Evolutionary conservation across 2,329 filamentous ascomycete genomes (phyloP).

Genomic region (Colletotrichum chrysophilum): DNA sequence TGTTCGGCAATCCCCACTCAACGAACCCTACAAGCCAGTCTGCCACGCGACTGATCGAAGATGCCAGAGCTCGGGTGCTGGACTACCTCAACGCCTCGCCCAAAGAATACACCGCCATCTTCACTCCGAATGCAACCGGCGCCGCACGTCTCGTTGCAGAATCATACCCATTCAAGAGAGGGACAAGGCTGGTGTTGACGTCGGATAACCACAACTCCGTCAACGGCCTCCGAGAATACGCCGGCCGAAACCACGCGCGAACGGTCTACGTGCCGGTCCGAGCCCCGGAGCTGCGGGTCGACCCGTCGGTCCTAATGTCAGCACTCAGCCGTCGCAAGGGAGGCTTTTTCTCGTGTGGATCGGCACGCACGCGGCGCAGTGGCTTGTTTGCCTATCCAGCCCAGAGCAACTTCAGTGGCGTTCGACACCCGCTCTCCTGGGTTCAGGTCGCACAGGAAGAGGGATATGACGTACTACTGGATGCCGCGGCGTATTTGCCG

Average conservation of each 20-base stretch:
- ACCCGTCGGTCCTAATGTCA: constrained; percentile 26
- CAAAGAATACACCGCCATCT: constrained; percentile 44
- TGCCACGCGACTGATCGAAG: constrained; percentile 36
- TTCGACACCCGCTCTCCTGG: constrained; percentile 44
- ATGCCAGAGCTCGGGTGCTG: constrained; percentile 35
- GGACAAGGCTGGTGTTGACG: constrained; percentile 36
- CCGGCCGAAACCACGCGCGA: constrained; percentile 26
- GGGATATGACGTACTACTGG: constrained; percentile 45
- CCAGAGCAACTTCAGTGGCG: constrained; percentile 50
- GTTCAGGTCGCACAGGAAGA: constrained; percentile 35
- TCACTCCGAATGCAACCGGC: constrained; percentile 44
- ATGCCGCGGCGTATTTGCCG: constrained; percentile 44
- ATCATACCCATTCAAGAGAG: constrained; percentile 37
- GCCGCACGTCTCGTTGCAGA: constrained; percentile 44
- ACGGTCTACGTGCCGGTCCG: constrained; percentile 35
- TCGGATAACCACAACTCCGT: constrained; percentile 48
- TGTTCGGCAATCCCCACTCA: constrained; percentile 47
- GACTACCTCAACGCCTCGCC: constrained; percentile 37
- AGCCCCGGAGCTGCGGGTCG: constrained; percentile 32
- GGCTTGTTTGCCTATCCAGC: constrained; percentile 51
- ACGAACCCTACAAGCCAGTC: constrained; percentile 39
- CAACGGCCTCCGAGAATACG: constrained; percentile 43
- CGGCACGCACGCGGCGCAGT: background rate
- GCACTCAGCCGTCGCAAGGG: constrained; percentile 24
- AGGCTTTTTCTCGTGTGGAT: background rate